Conservation (phyloP, 2,329 filamentous ascomycete genomes). For the Clarireedia hainanense region DNA sequence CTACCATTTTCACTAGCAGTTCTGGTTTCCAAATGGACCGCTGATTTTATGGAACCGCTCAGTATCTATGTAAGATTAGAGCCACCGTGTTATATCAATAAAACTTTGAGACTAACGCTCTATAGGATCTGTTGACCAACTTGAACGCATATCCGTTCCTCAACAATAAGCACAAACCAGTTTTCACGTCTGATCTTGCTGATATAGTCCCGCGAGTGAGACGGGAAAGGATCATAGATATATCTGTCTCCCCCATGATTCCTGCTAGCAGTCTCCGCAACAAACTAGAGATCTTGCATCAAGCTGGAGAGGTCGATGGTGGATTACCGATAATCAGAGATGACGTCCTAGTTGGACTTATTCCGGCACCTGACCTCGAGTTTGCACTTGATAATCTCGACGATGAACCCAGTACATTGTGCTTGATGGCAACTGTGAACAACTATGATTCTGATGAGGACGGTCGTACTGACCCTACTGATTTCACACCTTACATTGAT, state of each 20-base stretch:
- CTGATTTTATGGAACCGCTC: constrained; percentile 85
- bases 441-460: constrained; percentile 54
- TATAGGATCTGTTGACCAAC: constrained; percentile 77
- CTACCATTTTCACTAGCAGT: constrained; percentile 89
- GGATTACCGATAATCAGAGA: constrained; percentile 80
- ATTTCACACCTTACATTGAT: constrained; percentile 89
- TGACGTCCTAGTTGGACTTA: constrained; percentile 75
- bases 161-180: constrained; percentile 89
- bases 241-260: constrained; percentile 73
- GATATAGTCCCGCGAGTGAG: constrained; percentile 77
- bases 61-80: constrained; percentile 69
- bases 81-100: too few species aligned
- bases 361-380: constrained; percentile 89
- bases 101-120: constrained; percentile 16
- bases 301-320: constrained; percentile 83
- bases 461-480: constrained; percentile 56
- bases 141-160: constrained; percentile 98
- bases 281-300: constrained; percentile 76
- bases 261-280: constrained; percentile 66
- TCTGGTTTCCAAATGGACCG: constrained; percentile 95
- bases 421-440: constrained; percentile 69
- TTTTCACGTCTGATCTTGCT: constrained; percentile 80
- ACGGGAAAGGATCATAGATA: constrained; percentile 76
- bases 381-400: constrained; percentile 80
- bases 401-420: constrained; percentile 65